These are phyloP conservation scores for Nemophila menziesii DNA, from an alignment of 257 asterid species.

Conservation along the genomic window DNA sequence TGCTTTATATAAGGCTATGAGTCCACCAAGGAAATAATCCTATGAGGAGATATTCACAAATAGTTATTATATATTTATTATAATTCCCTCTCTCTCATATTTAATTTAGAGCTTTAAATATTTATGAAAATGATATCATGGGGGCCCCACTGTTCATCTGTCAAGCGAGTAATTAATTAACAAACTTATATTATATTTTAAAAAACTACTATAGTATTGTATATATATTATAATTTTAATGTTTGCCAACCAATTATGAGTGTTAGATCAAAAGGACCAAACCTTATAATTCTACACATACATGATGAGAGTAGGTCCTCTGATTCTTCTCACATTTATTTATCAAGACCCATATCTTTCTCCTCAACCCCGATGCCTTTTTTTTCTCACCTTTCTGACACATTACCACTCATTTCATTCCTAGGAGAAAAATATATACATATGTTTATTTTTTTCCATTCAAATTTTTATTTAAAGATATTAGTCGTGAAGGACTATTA, in stretches of 20 bases:
- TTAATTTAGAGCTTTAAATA: constrained; percentile 12
- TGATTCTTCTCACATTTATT: constrained; percentile 29
- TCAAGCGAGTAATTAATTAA: constrained; percentile 16
- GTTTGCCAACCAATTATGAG: constrained; percentile 37
- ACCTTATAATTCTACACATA: constrained; percentile 32
- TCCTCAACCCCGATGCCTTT: constrained; percentile 16
- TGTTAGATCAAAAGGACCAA: constrained; percentile 30
- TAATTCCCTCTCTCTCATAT: constrained; percentile 15
- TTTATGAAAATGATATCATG: constrained; percentile 33
- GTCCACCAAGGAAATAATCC: constrained; percentile 23
- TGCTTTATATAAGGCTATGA: constrained; percentile 64
- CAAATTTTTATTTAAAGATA: too few species aligned
- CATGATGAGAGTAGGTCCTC: constrained; percentile 61
- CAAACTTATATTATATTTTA: constrained; percentile 28
- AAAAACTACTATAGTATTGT: constrained; percentile 24
- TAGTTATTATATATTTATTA: neutral
- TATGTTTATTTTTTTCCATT: constrained; percentile 5
- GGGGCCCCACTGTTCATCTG: constrained; percentile 44
- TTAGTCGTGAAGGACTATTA: too few species aligned
- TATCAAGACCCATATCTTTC: constrained; percentile 28
- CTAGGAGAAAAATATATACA: constrained; percentile 23
- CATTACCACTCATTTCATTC: constrained; percentile 48
- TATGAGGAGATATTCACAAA: too few species aligned
- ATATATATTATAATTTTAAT: constrained; percentile 14
- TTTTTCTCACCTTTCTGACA: constrained; percentile 42